Evolutionary conservation across 1,284 basidiomycete genomes (phyloP).

Genomic region (Fistulina hepatica): DNA sequence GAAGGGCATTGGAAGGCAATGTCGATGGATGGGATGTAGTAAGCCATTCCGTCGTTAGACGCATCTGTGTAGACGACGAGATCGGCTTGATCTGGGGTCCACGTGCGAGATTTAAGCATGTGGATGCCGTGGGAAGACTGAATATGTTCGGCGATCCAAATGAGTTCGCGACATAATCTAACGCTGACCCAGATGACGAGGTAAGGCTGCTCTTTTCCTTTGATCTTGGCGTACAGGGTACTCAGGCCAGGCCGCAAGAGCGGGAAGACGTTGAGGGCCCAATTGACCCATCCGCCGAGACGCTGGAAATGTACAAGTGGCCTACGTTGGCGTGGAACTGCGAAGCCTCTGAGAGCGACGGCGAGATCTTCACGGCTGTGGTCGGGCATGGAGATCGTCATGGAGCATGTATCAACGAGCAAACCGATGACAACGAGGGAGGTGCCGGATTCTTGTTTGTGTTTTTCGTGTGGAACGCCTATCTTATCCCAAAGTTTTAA

Average conservation of each 20-base stretch:
- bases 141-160: constrained; percentile 25
- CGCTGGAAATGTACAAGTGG: constrained; percentile 15
- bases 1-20: constrained; percentile 21
- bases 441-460: constrained; percentile 27
- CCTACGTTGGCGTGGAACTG: constrained; percentile 2
- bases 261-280: constrained; percentile 23
- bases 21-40: constrained; percentile 1
- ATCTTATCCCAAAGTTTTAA: constrained; percentile 31
- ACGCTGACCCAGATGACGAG: constrained; percentile 19
- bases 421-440: constrained; percentile 28
- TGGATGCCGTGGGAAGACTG: constrained; percentile 16
- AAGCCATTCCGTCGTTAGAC: background rate
- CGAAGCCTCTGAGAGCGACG: too few species aligned
- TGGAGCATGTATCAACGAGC: constrained; percentile 21
- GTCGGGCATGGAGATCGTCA: constrained; percentile 22
- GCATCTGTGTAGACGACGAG: constrained; percentile 13
- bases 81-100: constrained; percentile 17
- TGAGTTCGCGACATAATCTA: constrained; percentile 17
- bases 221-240: constrained; percentile 10
- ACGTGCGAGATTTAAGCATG: constrained; percentile 20
- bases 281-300: constrained; percentile 24
- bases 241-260: constrained; percentile 20
- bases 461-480: constrained; percentile 26
- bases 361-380: constrained; percentile 8
- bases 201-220: constrained; percentile 1